Evolutionary conservation across 495 filamentous ascomycete species (phyloP).

Genomic region (Podospora didyma): DNA sequence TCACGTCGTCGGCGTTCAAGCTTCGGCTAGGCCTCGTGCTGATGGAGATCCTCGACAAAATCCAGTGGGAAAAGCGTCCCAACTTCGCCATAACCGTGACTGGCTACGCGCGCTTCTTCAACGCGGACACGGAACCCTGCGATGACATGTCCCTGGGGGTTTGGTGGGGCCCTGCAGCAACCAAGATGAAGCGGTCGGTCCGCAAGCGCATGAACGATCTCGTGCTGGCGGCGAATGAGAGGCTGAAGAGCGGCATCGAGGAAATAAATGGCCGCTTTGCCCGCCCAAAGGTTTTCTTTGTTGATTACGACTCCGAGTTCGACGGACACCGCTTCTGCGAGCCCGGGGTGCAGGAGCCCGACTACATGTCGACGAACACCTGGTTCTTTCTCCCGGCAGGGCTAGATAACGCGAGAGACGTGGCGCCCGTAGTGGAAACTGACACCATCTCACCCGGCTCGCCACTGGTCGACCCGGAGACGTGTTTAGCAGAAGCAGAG

Average conservation of each 20-base stretch:
- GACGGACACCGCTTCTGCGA: conserved; percentile 49
- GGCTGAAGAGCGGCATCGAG: conserved; percentile 24
- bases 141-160: conserved; percentile 37
- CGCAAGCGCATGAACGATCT: conserved; percentile 36
- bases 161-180: conserved; percentile 33
- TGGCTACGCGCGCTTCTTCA: conserved; percentile 48
- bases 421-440: conserved; percentile 9
- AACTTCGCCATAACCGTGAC: conserved; percentile 39
- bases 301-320: conserved; percentile 39
- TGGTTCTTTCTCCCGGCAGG: conserved; percentile 49
- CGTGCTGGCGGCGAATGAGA: conserved; percentile 33
- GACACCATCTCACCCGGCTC: conserved; percentile 16
- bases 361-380: conserved; percentile 33
- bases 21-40: conserved; percentile 30
- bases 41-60: conserved; percentile 36
- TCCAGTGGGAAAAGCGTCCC: conserved; percentile 34
- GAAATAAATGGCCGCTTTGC: conserved; percentile 27
- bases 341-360: conserved; percentile 37
- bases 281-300: conserved; percentile 34
- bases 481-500: conserved; percentile 24
- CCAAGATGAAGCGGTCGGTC: conserved; percentile 30
- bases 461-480: conserved; percentile 27
- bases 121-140: conserved; percentile 39
- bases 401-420: conserved; percentile 23
- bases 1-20: conserved; percentile 29